Conservation (phyloP, 371 early-diverging fungal genomes). For the Blastocladiella emersonii region DNA sequence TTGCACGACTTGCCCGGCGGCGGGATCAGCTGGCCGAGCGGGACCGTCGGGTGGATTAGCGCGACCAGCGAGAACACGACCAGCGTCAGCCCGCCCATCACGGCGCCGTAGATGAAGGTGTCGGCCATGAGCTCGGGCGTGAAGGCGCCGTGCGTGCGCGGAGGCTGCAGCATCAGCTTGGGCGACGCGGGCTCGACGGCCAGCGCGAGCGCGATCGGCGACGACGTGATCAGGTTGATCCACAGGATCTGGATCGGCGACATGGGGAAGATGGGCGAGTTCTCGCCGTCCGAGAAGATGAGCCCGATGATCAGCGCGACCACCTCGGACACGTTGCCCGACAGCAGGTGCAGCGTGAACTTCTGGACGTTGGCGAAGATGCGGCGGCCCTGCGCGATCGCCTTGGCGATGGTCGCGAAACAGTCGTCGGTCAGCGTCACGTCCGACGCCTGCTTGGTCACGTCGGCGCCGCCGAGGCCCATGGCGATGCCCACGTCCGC, state of each 20-base stretch:
- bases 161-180: conserved; percentile 34
- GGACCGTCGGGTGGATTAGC: not conserved
- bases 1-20: conserved; percentile 29
- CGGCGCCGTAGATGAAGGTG: conserved; percentile 49
- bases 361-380: conserved; percentile 44
- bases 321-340: conserved; percentile 43
- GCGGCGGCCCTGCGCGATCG: conserved; percentile 36
- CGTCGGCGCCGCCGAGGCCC: conserved; percentile 42
- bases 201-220: conserved; percentile 2
- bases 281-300: conserved; percentile 17
- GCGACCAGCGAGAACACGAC: conserved; percentile 39
- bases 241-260: conserved; percentile 38
- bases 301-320: conserved; percentile 12
- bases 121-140: conserved; percentile 46
- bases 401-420: conserved; percentile 34
- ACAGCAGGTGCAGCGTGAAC: conserved; percentile 36
- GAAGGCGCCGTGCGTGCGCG: conserved; percentile 26
- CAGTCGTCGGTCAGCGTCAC: conserved; percentile 42
- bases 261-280: conserved; percentile 20
- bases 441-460: conserved; percentile 46
- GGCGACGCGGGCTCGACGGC: conserved; percentile 32
- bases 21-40: not conserved
- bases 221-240: conserved; percentile 38
- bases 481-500: conserved; percentile 50
- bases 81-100: conserved; percentile 49